Base-by-base conservation (phyloP, 352 stramenopile genomes). In the Thraustotheca clavata region DNA sequence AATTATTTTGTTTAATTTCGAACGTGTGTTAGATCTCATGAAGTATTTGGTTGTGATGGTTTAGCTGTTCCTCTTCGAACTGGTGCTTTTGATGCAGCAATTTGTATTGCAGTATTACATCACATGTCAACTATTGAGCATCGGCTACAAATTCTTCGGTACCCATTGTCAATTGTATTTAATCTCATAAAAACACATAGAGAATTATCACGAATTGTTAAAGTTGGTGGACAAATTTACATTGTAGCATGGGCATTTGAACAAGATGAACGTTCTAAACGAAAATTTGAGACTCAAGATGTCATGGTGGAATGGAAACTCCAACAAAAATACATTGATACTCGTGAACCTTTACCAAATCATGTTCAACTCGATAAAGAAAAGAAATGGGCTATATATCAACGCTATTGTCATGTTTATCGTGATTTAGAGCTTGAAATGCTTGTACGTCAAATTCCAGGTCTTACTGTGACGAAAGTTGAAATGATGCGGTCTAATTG, bases 291-390 rank as follows among this genome's bases (percentile, higher is more conserved):
- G 18, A 48, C 79, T 59, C 81, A 91, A 57, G 84, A 93, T 50
- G 84, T 91, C 36, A 87, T 91, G 73, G 84, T 91, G 41, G 57
- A 93, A 70, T 91, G 80, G 81, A 93, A 93, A 55, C 73, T 93
- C 3, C 83, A 93, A 67, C 71, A 88, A n/a, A 93, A 90, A 48
- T 91, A 88, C 66, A 71, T 65, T 3, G 60, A 67, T 6, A 34
- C 27, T 0, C 62, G 55, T 26, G 60, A 62, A 16, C 31, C 49
- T 50, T 3, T 46, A n/a, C 31, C 26, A 41, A 24, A 24, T 29
- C 79, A 88, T 41, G 77, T 76, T 18, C 74, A 71, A 48, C 69
- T 73, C 3, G 68, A 83, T 60, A 49, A 26, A 3, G 72, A 73
- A 14, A 89, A 87, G 49, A 71, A 72, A 8, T 93, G 83, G 83